Evolutionary conservation across 495 filamentous ascomycete species (phyloP).

Genomic region (Neurospora tetraspora): DNA sequence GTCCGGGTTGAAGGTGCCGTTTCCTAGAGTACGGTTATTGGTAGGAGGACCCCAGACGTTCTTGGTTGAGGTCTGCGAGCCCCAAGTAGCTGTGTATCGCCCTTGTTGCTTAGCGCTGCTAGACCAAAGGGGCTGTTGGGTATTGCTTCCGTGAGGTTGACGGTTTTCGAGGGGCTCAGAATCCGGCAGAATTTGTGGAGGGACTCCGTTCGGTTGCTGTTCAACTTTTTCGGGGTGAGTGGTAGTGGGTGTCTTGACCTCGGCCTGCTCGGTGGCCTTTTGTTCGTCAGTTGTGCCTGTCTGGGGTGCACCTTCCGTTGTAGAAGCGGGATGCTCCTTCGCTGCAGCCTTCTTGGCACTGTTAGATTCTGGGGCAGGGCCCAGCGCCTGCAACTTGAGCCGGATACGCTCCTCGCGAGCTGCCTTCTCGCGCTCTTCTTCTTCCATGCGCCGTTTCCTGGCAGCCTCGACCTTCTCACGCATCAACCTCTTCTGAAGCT

Average conservation of each 20-base stretch:
- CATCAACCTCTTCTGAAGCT: conserved; percentile 76
- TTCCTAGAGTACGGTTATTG: conserved; percentile 60
- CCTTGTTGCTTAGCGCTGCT: conserved; percentile 19
- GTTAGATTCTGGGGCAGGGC: conserved; percentile 55
- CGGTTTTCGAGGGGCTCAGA: conserved; percentile 9
- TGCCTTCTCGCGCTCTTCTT: conserved; percentile 72
- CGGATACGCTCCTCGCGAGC: conserved; percentile 73
- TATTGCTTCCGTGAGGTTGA: conserved; percentile 7
- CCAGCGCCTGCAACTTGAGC: conserved; percentile 71
- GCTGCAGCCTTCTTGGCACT: conserved; percentile 36
- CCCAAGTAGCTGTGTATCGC: conserved; percentile 25
- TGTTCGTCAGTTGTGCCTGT: conserved; percentile 2
- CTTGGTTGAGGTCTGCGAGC: conserved; percentile 35
- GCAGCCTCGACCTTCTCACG: conserved; percentile 67
- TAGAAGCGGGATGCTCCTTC: conserved; percentile 17
- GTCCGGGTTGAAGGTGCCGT: conserved; percentile 65
- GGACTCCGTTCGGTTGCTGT: conserved; percentile 5
- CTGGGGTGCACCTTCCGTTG: conserved; percentile 13
- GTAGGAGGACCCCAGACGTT: conserved; percentile 71
- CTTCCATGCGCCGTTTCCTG: conserved; percentile 65
- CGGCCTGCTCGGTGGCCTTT: conserved; percentile 2
- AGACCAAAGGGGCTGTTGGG: neutral
- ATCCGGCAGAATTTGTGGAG: conserved; percentile 1
- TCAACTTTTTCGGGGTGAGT: conserved; percentile 7
- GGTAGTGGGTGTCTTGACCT: conserved; percentile 7